These are phyloP conservation scores for Microbotryum intermedium DNA, from an alignment of 1,284 basidiomycete genomes.

Conservation along the genomic window DNA sequence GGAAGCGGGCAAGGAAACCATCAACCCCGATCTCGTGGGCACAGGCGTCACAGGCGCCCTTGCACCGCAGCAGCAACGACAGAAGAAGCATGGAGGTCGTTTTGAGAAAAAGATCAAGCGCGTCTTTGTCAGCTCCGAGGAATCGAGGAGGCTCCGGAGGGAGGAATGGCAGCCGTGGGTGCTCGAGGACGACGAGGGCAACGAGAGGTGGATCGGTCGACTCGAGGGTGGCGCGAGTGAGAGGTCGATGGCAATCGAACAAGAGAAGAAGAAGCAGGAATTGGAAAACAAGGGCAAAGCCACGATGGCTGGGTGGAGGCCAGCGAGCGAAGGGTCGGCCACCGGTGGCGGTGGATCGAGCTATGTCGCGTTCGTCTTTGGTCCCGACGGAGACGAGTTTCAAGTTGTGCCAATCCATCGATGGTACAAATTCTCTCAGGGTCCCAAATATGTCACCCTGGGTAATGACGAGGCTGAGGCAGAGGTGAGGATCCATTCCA, in stretches of 20 bases:
- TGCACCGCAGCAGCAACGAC: constrained; percentile 13
- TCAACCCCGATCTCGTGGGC: constrained; percentile 25
- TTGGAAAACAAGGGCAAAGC: neutral
- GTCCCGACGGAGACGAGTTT: constrained; percentile 48
- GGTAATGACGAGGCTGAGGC: constrained; percentile 61
- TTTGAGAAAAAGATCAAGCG: constrained; percentile 78
- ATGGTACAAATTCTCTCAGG: constrained; percentile 84
- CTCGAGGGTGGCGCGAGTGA: constrained; percentile 62
- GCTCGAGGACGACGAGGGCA: constrained; percentile 61
- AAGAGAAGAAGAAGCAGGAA: constrained; percentile 4
- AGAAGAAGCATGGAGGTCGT: constrained; percentile 46
- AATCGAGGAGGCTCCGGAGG: constrained; percentile 56
- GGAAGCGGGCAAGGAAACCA: constrained; percentile 45
- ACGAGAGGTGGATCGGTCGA: constrained; percentile 64
- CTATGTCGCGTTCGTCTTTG: constrained; percentile 38
- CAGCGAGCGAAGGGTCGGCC: constrained; percentile 13
- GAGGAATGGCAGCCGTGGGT: constrained; percentile 86
- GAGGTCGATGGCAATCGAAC: constrained; percentile 14
- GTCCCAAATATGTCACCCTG: constrained; percentile 60
- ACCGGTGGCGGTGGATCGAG: constrained; percentile 29
- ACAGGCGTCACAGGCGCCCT: constrained; percentile 9
- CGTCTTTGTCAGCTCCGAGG: constrained; percentile 63
- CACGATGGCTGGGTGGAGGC: constrained; percentile 18
- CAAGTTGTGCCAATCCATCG: constrained; percentile 75
- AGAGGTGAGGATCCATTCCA: constrained; percentile 45